A percentile compares a stretch with the other conserved stretches of the same genome.
These are phyloP conservation scores for Plasmodium knowlesi DNA, from an alignment of 169 alveolate species.

Conservation along the genomic window DNA sequence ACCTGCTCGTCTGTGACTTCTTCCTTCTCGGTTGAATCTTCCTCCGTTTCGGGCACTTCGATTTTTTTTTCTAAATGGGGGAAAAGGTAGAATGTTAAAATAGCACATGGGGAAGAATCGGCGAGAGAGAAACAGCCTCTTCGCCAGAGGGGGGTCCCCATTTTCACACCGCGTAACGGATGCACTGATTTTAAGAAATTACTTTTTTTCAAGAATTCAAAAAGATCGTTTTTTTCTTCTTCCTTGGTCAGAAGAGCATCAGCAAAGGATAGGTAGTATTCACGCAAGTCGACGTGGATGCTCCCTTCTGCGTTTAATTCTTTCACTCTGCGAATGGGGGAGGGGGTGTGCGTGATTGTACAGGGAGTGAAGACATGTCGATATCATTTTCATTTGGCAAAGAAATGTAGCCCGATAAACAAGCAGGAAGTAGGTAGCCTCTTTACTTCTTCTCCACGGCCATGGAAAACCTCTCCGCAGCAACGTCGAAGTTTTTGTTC, in stretches of 20 bases:
- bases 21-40: constrained; percentile 27
- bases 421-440: background rate
- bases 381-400: background rate
- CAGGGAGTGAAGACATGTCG: background rate
- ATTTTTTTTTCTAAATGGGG: constrained; percentile 28
- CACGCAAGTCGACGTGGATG: constrained; percentile 48
- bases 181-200: background rate
- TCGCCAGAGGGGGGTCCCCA: background rate
- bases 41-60: constrained; percentile 53
- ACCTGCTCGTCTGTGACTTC: constrained; percentile 73
- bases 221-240: constrained; percentile 55
- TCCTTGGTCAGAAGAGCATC: constrained; percentile 59
- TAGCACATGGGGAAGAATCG: background rate
- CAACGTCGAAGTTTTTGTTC: constrained; percentile 60
- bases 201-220: constrained; percentile 71
- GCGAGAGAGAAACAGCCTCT: background rate
- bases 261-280: constrained; percentile 52
- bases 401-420: background rate
- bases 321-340: constrained; percentile 15
- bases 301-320: constrained; percentile 51
- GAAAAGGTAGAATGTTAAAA: background rate
- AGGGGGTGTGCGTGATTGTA: background rate
- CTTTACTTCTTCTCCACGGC: constrained; percentile 69
- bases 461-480: constrained; percentile 67
- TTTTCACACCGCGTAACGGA: background rate